phyloP scores from a whole-genome alignment of 176 grass and related monocot genomes.

The Carex parvula region DNA sequence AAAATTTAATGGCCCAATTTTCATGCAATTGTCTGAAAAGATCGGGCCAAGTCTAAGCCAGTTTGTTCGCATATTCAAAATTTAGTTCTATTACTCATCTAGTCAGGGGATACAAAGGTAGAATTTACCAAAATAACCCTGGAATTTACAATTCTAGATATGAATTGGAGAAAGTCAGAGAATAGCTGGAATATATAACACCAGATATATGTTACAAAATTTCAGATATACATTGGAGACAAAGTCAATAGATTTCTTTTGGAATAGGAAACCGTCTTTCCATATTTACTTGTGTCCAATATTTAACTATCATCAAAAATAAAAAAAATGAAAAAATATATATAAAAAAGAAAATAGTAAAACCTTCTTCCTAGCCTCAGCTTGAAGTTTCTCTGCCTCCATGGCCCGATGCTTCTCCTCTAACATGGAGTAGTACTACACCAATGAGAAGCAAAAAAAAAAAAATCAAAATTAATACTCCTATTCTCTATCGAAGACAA shows the following conservation, averaged over 20 bases:
- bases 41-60: background rate
- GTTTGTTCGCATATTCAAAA: background rate
- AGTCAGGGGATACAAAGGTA: background rate
- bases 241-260: background rate
- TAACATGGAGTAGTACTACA: slow-evolving; percentile 78
- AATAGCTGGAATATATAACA: background rate
- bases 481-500: background rate
- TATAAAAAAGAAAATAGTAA: background rate
- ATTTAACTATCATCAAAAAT: slow-evolving; percentile 1
- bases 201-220: background rate
- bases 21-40: background rate
- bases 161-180: background rate
- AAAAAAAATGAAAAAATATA: background rate
- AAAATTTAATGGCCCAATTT: background rate
- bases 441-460: slow-evolving; percentile 5
- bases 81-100: background rate
- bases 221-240: background rate
- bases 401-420: slow-evolving; percentile 94
- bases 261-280: background rate
- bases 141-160: background rate
- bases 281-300: background rate
- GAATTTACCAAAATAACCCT: background rate
- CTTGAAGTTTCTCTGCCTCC: slow-evolving; percentile 69
- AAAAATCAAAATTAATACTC: background rate
- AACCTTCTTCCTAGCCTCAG: slow-evolving; percentile 82